Evolutionary conservation across 768 basidiomycete species (phyloP).

Genomic region (Strobilomyces echinocephalus): DNA sequence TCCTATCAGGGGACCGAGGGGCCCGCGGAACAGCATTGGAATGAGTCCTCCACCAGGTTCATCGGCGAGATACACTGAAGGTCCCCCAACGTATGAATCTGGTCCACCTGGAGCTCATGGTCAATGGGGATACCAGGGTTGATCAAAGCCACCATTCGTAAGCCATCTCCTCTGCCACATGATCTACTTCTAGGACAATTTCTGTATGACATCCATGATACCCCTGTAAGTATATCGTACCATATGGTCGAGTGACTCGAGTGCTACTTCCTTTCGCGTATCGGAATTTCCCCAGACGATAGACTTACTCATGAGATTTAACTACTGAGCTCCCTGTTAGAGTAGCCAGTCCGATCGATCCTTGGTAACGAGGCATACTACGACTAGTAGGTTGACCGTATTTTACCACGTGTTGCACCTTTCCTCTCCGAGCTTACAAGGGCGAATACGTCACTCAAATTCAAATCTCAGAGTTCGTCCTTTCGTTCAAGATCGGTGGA

Average conservation of each 20-base stretch:
- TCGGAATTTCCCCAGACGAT: background rate
- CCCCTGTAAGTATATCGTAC: conserved; percentile 18
- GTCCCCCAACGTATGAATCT: conserved; percentile 64
- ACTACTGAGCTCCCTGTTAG: conserved; percentile 29
- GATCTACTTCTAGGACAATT: conserved; percentile 16
- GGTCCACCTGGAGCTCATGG: conserved; percentile 45
- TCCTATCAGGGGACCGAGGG: conserved; percentile 42
- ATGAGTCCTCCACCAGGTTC: conserved; percentile 21
- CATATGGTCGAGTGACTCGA: background rate
- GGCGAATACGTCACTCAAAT: too few relatives aligned
- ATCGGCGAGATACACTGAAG: conserved; percentile 40
- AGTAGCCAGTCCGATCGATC: conserved; percentile 48
- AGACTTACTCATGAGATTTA: background rate
- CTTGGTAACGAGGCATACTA: conserved; percentile 28
- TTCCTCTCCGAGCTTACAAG: background rate
- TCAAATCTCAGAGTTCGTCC: conserved; percentile 19
- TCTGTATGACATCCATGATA: conserved; percentile 19
- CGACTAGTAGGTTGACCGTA: background rate
- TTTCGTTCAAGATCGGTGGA: conserved; percentile 11
- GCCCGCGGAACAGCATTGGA: conserved; percentile 27
- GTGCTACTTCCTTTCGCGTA: background rate
- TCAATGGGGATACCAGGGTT: conserved; percentile 47
- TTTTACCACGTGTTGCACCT: background rate
- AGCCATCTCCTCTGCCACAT: conserved; percentile 4
- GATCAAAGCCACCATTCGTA: conserved; percentile 1